Conservation (phyloP, 495 filamentous ascomycete genomes). For the Aspergillus coremiiformis region DNA sequence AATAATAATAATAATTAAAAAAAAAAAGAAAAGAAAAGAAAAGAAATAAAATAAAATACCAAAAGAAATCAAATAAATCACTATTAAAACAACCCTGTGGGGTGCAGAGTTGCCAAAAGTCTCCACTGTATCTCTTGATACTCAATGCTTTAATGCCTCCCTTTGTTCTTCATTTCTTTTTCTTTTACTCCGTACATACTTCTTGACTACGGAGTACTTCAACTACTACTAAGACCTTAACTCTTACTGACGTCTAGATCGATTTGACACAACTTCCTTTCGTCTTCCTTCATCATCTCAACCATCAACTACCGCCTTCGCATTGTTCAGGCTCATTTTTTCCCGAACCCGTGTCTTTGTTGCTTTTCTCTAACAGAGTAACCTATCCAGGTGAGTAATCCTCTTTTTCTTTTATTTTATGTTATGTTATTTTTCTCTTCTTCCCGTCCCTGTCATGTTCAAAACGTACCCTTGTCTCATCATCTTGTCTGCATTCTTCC, state of each 20-base stretch:
- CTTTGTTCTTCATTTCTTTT: constrained; percentile 7
- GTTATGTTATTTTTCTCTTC: constrained; percentile 5
- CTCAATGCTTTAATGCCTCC: constrained; percentile 11
- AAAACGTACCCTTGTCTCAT: neutral
- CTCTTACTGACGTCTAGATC: neutral
- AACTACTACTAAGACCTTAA: neutral
- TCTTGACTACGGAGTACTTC: neutral
- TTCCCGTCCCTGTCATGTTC: neutral
- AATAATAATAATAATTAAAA: neutral
- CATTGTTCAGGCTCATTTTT: neutral
- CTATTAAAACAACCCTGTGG: constrained; percentile 6
- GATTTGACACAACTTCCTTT: neutral
- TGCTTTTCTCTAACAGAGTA: constrained; percentile 3
- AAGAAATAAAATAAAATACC: neutral
- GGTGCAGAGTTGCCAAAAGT: constrained; percentile 5
- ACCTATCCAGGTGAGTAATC: neutral
- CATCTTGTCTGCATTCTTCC: constrained; percentile 8
- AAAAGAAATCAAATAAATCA: constrained; percentile 4
- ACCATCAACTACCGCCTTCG: neutral
- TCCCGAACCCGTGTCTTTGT: neutral
- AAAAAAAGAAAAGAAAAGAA: neutral
- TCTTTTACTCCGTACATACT: constrained; percentile 9
- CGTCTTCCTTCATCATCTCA: neutral
- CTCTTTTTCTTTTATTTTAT: neutral
- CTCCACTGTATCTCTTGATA: constrained; percentile 13